Evolutionary conservation across 1,284 basidiomycete species (phyloP).

Genomic region (Cutaneotrichosporon curvatum): DNA sequence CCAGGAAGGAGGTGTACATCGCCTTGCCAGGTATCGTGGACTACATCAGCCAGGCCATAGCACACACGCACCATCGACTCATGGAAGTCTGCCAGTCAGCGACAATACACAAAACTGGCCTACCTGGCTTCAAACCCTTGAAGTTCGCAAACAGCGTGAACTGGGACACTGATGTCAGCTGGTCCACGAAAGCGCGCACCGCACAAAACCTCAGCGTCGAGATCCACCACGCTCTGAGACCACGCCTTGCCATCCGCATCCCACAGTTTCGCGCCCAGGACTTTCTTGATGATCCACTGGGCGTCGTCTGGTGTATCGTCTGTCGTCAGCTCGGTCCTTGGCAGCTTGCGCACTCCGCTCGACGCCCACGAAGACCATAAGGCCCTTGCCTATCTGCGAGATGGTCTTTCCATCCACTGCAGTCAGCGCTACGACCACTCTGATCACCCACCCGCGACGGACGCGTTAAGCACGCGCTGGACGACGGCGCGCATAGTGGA

Average conservation of each 20-base stretch:
- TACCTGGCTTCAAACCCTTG: conserved; percentile 67
- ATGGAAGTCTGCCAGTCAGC: conserved; percentile 64
- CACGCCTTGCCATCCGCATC: conserved; percentile 50
- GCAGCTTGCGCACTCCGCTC: conserved; percentile 3
- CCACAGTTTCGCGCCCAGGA: conserved; percentile 67
- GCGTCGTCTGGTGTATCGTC: conserved; percentile 72
- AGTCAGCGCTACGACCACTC: not conserved
- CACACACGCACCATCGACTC: conserved; percentile 62
- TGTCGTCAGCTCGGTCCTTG: conserved; percentile 31
- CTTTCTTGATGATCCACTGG: conserved; percentile 66
- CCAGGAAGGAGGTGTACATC: conserved; percentile 65
- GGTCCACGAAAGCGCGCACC: conserved; percentile 40
- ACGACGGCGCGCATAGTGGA: conserved; percentile 45
- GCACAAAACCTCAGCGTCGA: conserved; percentile 76
- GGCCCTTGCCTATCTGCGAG: conserved; percentile 69
- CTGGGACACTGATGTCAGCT: conserved; percentile 56
- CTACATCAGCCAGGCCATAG: conserved; percentile 44
- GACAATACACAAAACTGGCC: not conserved
- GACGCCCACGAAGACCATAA: conserved; percentile 83
- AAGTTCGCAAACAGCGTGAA: conserved; percentile 86
- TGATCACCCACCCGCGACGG: conserved; percentile 33
- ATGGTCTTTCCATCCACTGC: conserved; percentile 49
- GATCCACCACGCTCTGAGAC: conserved; percentile 74
- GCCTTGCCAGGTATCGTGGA: conserved; percentile 59
- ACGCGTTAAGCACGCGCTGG: conserved; percentile 41